Evolutionary conservation across 768 basidiomycete species (phyloP), one percentile per base, ranked within the genome.

Genomic region (Panus rudis): DNA sequence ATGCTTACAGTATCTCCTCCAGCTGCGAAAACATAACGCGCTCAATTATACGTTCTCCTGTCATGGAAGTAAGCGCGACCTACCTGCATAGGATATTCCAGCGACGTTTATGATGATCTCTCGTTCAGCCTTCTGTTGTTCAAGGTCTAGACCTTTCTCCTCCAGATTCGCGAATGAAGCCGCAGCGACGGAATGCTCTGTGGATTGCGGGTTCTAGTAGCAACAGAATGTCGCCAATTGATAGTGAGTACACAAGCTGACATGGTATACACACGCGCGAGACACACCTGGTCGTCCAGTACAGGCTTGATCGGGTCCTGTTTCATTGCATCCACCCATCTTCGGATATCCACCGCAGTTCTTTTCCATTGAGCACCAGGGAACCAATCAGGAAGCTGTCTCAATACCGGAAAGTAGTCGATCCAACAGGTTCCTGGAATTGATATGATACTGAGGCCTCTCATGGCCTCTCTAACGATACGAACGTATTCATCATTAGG

Each of bases 361-460:
- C 35, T 34, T 17, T 37, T 44, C 12, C 37, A 44, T 27, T 13
- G 21, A 1, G 43, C 43, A 8, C 43, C 43, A 7, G 34, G 43
- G 13, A 37, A 10, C 34, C 34, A 44, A 4, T 12, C 22, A 11
- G 43, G 43, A n/a, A 44, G 23, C 14, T 37, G 23, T 26, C 20
- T 37, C 13, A 44, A 21, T 16, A 32, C 12, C 7, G 45, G 45
- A 6, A 46, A 23, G 32, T 16, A 41, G 17, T 46, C 45, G n/a
- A 46, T 39, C 4, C 45, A 33, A 24, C 37, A 46, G 16, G 48
- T 31, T 5, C 48, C 48, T 6, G 39, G 30, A 21, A 34, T 42
- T 1, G 31, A 8, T 6, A n/a, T 24, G 17, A 7, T 7, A 13
- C 7, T 27, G 26, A 16, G 8, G 11, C 40, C 40, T 30, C 13